phyloP scores from a whole-genome alignment of 2,329 filamentous ascomycete species.

The Sarocladium kiliense region DNA sequence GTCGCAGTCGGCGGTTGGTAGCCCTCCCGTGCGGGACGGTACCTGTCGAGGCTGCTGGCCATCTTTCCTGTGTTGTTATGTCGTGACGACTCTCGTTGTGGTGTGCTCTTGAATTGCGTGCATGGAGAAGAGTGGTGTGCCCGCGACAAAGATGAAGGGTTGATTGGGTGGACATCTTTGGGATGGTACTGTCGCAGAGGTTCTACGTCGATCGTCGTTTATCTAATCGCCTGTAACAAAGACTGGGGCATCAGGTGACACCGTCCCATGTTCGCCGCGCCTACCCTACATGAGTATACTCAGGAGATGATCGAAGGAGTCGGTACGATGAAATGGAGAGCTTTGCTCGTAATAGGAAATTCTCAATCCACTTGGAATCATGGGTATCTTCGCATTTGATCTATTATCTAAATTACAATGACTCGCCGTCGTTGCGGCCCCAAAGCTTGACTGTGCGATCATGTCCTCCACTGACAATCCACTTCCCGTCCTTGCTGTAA shows the following conservation, averaged over 20 bases:
- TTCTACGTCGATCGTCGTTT: not conserved
- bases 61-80: conserved; percentile 26
- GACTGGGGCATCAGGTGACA: not conserved
- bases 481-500: conserved; percentile 76
- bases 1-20: conserved; percentile 49
- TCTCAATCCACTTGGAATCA: too few species aligned
- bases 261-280: not conserved
- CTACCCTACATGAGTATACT: too few species aligned
- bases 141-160: not conserved
- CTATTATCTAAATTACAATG: conserved; percentile 28
- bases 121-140: not conserved
- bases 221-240: not conserved
- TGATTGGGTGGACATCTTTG: not conserved
- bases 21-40: conserved; percentile 50
- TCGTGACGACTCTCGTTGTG: not conserved
- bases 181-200: not conserved
- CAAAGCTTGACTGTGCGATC: conserved; percentile 95
- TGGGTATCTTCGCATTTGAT: conserved; percentile 2
- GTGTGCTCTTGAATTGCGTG: not conserved
- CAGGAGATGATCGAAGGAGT: too few species aligned
- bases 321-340: too few species aligned
- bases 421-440: conserved; percentile 74
- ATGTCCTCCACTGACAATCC: conserved; percentile 92
- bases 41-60: conserved; percentile 48
- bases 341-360: too few species aligned